Evolutionary conservation across 805 yeast genomes (phyloP).

Genomic region (Vanderwaltozyma yarrowii): DNA sequence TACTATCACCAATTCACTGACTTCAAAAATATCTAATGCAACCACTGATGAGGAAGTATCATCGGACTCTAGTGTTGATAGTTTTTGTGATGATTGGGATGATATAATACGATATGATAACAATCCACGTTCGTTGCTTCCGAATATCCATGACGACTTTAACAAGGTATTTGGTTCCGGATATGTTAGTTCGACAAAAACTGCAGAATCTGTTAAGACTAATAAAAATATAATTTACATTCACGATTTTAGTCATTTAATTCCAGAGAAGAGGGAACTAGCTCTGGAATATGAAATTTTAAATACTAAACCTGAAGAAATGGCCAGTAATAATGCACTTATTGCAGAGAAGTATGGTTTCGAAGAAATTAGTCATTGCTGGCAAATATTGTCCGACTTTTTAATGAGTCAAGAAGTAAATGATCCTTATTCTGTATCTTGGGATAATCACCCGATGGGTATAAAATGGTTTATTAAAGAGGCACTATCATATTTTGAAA

Average conservation of each 20-base stretch:
- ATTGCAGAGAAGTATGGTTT: conserved; percentile 59
- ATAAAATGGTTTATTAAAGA: conserved; percentile 52
- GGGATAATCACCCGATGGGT: conserved; percentile 82
- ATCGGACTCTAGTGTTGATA: conserved; percentile 37
- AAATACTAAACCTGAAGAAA: conserved; percentile 51
- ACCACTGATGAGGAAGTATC: conserved; percentile 16
- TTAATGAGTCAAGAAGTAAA: conserved; percentile 21
- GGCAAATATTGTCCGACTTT: conserved; percentile 50
- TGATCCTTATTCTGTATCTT: conserved; percentile 36
- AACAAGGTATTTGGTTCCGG: conserved; percentile 18
- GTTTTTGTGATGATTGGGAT: conserved; percentile 61
- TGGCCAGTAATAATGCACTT: conserved; percentile 59
- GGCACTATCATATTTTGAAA: conserved; percentile 55
- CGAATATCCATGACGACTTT: conserved; percentile 33
- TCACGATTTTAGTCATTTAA: conserved; percentile 54
- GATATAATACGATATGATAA: conserved; percentile 51
- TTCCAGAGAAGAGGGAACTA: conserved; percentile 65
- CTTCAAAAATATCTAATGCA: conserved; percentile 3
- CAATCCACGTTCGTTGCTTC: conserved; percentile 37
- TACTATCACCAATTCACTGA: conserved; percentile 12
- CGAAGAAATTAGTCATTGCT: conserved; percentile 57
- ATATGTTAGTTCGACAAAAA: conserved; percentile 17
- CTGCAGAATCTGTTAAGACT: conserved; percentile 18
- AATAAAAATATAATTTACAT: conserved; percentile 49
- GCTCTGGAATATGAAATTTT: conserved; percentile 57